phyloP scores from a whole-genome alignment of 1,284 basidiomycete species.

The Fomitopsis pinicola region DNA sequence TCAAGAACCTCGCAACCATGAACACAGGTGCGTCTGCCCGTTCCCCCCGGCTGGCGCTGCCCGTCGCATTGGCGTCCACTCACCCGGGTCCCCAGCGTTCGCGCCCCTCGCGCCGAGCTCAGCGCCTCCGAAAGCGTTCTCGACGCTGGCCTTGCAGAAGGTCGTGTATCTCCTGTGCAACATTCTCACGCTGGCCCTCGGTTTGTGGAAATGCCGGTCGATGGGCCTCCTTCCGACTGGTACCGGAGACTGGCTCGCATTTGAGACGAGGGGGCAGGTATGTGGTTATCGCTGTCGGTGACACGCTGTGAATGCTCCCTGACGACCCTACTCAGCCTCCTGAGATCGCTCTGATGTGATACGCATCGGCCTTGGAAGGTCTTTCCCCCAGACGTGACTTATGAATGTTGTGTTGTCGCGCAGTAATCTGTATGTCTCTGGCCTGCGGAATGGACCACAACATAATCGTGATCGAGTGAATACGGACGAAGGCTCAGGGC shows the following conservation, averaged over 20 bases:
- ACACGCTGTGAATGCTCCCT: not conserved
- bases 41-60: too few species aligned
- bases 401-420: not conserved
- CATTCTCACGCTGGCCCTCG: slow-evolving; percentile 69
- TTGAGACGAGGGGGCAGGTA: slow-evolving; percentile 75
- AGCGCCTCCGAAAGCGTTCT: slow-evolving; percentile 44
- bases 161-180: slow-evolving; percentile 68
- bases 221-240: slow-evolving; percentile 89
- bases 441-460: not conserved
- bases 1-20: slow-evolving; percentile 75
- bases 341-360: slow-evolving; percentile 16
- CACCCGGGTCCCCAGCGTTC: slow-evolving; percentile 42
- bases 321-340: slow-evolving; percentile 7
- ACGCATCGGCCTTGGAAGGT: not conserved
- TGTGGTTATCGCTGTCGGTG: slow-evolving; percentile 29
- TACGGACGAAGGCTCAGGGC: too few species aligned
- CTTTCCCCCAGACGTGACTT: not conserved
- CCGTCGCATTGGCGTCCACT: not conserved
- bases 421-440: not conserved
- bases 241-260: slow-evolving; percentile 89
- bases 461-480: not conserved
- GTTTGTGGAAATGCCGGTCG: slow-evolving; percentile 85
- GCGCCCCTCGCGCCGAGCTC: slow-evolving; percentile 58
- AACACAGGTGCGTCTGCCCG: slow-evolving; percentile 55
- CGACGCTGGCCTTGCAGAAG: slow-evolving; percentile 62